Evolutionary conservation across 331 rosid genomes (phyloP).

Genomic region (Saraca asoca): DNA sequence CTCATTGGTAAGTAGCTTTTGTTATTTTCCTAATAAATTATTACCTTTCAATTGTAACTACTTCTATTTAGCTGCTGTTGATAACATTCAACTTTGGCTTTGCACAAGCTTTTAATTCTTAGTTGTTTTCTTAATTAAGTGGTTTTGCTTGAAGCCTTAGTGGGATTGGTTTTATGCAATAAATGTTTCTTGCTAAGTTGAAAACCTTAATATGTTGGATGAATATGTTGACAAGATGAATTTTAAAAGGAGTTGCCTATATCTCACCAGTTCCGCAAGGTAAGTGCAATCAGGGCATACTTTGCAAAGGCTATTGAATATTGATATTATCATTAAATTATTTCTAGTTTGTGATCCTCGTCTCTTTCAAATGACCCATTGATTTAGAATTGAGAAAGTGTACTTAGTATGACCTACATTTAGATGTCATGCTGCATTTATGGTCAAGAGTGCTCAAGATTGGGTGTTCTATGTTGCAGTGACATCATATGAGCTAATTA

Average conservation of each 20-base stretch:
- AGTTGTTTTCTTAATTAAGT: no score
- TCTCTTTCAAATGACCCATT: no score
- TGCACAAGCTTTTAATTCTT: no score
- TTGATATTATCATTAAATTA: no score
- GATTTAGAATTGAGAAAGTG: conserved; percentile 7
- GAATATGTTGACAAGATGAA: conserved; percentile 88
- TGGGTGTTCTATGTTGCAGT: conserved; percentile 18
- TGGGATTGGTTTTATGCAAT: conserved; percentile 21
- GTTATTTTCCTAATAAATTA: no score
- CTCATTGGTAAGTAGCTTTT: no score
- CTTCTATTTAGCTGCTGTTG: no score
- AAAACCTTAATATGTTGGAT: conserved; percentile 84
- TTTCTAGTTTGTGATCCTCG: no score
- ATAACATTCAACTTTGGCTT: no score
- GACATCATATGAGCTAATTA: no score
- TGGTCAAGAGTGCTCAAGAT: background rate
- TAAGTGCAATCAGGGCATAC: conserved; percentile 37
- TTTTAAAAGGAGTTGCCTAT: conserved; percentile 87
- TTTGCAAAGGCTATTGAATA: conserved; percentile 10
- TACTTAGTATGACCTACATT: background rate
- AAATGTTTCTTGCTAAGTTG: conserved; percentile 63
- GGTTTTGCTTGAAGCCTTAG: conserved; percentile 3
- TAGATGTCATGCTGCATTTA: conserved; percentile 10
- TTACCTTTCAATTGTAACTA: no score
- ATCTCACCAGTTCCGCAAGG: conserved; percentile 96